phyloP scores from a whole-genome alignment of 352 stramenopile species.

The Globisporangium iwayamae region DNA sequence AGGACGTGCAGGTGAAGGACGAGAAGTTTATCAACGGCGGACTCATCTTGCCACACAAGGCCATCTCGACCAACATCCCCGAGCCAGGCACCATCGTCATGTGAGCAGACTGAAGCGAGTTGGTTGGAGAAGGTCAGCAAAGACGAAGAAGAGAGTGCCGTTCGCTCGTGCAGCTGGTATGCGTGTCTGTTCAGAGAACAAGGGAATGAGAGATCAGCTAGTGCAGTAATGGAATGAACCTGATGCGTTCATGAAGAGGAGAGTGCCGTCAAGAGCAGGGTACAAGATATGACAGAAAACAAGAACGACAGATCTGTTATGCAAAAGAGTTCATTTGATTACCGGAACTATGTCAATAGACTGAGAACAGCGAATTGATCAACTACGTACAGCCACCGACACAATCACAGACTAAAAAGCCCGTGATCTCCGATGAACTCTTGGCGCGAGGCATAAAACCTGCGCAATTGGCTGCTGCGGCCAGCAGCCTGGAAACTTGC shows the following conservation, averaged over 20 bases:
- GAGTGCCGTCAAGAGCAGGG: no score
- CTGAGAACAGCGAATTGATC: not conserved
- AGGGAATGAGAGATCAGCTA: no score
- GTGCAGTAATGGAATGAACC: no score
- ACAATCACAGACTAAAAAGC: no score
- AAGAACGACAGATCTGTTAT: not conserved
- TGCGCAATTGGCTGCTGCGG: no score
- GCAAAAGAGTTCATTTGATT: not conserved
- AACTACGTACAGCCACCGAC: no score
- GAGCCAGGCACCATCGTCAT: constrained; percentile 89
- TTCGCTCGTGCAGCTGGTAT: no score
- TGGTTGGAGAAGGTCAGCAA: not conserved
- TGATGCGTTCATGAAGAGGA: no score
- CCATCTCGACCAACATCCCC: constrained; percentile 81
- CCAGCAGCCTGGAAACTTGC: no score
- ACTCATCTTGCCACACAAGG: constrained; percentile 86
- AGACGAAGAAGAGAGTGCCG: no score
- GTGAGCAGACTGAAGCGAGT: constrained; percentile 25
- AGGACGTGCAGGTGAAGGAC: constrained; percentile 87
- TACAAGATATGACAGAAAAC: no score
- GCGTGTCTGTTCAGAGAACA: no score
- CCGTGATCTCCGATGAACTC: not conserved
- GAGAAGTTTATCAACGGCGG: constrained; percentile 88
- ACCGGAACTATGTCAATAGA: not conserved
- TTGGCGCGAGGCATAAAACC: not conserved